A percentile compares a stretch with the other conserved stretches of the same genome.
These are phyloP conservation scores for Chalciporus pseudorubinellus DNA, from an alignment of 768 basidiomycete genomes.

Conservation along the genomic window DNA sequence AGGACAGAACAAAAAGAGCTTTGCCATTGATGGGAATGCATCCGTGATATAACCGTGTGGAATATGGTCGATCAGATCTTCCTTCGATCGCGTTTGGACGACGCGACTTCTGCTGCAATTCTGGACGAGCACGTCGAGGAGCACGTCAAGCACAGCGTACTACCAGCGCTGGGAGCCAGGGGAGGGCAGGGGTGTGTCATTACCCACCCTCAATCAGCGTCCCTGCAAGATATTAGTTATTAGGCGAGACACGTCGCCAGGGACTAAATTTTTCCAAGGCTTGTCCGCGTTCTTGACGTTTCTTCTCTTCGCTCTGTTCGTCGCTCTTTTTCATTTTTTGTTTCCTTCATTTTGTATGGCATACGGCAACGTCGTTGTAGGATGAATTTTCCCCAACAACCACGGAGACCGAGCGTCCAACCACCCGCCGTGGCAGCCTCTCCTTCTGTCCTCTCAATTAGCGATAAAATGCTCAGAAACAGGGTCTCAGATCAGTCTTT, in stretches of 20 bases:
- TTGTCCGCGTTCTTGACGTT: neutral
- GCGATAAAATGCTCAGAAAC: slow-evolving; percentile 46
- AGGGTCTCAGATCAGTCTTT: slow-evolving; percentile 51
- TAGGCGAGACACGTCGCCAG: neutral
- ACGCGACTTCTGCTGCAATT: too few relatives aligned
- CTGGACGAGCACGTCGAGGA: too few relatives aligned
- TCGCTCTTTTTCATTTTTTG: slow-evolving; percentile 1
- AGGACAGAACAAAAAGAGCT: too few relatives aligned
- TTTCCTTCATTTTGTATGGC: slow-evolving; percentile 1
- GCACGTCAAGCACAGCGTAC: too few relatives aligned
- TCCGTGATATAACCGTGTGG: neutral
- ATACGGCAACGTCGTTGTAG: slow-evolving; percentile 11
- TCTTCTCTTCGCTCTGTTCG: neutral
- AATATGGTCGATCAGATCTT: neutral
- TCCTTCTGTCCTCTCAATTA: slow-evolving; percentile 34
- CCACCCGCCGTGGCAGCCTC: slow-evolving; percentile 32
- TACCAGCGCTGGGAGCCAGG: too few relatives aligned
- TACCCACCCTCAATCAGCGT: neutral
- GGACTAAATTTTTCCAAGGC: neutral
- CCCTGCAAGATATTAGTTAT: neutral
- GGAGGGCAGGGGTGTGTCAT: neutral
- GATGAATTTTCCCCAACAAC: slow-evolving; percentile 17
- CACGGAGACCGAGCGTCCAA: slow-evolving; percentile 20
- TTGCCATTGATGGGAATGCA: too few relatives aligned
- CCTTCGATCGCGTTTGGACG: neutral